A percentile compares a stretch with the other conserved stretches of the same genome.
Evolutionary conservation across 768 basidiomycete genomes (phyloP).

Genomic region (Tricholoma flavovirens): DNA sequence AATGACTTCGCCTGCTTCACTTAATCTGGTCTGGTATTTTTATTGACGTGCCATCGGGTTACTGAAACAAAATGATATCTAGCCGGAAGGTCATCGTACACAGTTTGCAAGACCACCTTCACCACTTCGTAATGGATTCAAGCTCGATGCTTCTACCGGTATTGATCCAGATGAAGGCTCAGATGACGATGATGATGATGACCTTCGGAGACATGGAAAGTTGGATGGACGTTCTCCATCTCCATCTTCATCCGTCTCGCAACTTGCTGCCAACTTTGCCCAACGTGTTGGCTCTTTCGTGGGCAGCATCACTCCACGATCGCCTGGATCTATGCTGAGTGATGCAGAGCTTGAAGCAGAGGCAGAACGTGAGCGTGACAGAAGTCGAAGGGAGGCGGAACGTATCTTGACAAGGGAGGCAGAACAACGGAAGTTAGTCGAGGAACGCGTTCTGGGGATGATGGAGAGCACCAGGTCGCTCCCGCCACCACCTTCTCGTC

Average conservation of each 20-base stretch:
- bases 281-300: constrained; percentile 70
- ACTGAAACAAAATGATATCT: not conserved
- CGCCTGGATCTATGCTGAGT: constrained; percentile 40
- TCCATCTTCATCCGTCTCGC: constrained; percentile 64
- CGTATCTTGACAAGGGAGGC: constrained; percentile 68
- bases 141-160: constrained; percentile 52
- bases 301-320: constrained; percentile 41
- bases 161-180: constrained; percentile 44
- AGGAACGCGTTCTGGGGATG: constrained; percentile 76
- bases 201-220: constrained; percentile 20
- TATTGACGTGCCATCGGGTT: not conserved
- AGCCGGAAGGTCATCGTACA: constrained; percentile 37
- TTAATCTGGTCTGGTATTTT: constrained; percentile 14
- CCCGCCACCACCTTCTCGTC: constrained; percentile 57
- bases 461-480: constrained; percentile 44
- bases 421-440: constrained; percentile 58
- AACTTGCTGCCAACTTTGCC: constrained; percentile 69
- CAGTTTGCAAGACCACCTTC: constrained; percentile 56
- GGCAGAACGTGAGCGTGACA: constrained; percentile 70
- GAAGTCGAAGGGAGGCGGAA: constrained; percentile 72
- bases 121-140: constrained; percentile 61
- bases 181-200: constrained; percentile 35
- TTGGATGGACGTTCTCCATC: constrained; percentile 48
- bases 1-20: constrained; percentile 23
- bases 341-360: constrained; percentile 82